phyloP scores from a whole-genome alignment of 2,329 filamentous ascomycete species.

The Ambrosiella cleistominuta region DNA sequence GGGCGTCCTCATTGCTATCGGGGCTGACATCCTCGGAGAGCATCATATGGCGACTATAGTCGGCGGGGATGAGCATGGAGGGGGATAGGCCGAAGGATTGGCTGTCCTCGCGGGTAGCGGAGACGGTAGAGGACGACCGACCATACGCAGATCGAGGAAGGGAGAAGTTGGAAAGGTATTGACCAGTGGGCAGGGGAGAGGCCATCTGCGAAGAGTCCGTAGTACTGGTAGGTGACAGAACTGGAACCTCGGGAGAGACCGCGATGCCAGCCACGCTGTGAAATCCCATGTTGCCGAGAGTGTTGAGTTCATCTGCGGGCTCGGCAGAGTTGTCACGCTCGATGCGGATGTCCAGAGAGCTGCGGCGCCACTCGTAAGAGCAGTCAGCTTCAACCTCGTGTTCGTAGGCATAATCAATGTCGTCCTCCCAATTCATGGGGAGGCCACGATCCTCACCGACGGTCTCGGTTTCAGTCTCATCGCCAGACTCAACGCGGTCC shows the following conservation, averaged over 20 bases:
- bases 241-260: conserved; percentile 26
- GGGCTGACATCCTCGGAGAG: conserved; percentile 13
- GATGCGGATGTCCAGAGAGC: conserved; percentile 29
- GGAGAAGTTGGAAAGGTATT: conserved; percentile 32
- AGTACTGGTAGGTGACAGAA: conserved; percentile 32
- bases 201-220: conserved; percentile 22
- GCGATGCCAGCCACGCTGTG: conserved; percentile 10
- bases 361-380: conserved; percentile 46
- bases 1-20: conserved; percentile 11
- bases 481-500: conserved; percentile 16
- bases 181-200: conserved; percentile 27
- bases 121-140: conserved; percentile 29
- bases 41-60: conserved; percentile 25
- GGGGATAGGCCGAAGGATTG: conserved; percentile 43
- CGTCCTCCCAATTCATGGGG: conserved; percentile 44
- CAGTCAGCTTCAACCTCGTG: conserved; percentile 50
- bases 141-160: conserved; percentile 27
- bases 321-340: conserved; percentile 11
- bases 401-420: conserved; percentile 55
- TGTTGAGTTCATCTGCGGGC: conserved; percentile 11
- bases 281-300: conserved; percentile 17
- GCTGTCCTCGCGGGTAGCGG: conserved; percentile 34
- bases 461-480: conserved; percentile 15
- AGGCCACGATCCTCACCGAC: conserved; percentile 19
- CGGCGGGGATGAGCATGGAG: conserved; percentile 42